Percentiles rank a stretch among this genome's conserved stretches.
Conservation (phyloP, 202 grass and related monocot genomes). For the Dendrocalamus latiflorus region DNA sequence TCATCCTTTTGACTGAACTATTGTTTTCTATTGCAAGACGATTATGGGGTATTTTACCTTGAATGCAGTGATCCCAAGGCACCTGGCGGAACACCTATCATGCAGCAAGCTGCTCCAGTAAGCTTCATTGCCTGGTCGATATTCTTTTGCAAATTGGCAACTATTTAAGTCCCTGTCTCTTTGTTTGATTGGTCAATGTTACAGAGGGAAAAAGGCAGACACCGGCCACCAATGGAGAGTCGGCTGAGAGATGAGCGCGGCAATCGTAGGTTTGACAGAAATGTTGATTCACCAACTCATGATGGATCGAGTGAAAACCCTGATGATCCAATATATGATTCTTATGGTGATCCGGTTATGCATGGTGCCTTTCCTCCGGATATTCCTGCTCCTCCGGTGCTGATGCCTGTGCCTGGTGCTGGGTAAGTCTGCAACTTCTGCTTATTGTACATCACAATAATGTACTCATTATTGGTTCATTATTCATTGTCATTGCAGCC, state of each 20-base stretch:
- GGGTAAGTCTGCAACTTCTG: constrained; percentile 51
- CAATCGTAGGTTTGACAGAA: constrained; percentile 48
- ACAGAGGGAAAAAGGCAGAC: constrained; percentile 62
- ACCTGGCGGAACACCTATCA: constrained; percentile 90
- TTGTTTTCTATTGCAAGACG: constrained; percentile 10
- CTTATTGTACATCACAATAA: neutral
- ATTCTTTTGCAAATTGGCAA: constrained; percentile 16
- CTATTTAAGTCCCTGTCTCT: constrained; percentile 1
- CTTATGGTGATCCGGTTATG: constrained; percentile 56
- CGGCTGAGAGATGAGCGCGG: constrained; percentile 85
- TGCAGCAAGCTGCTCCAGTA: constrained; percentile 91
- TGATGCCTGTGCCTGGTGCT: constrained; percentile 96
- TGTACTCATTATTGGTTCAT: constrained; percentile 3
- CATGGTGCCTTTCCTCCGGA: constrained; percentile 62
- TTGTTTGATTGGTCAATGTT: constrained; percentile 30
- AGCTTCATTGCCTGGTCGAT: constrained; percentile 24
- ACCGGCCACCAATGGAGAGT: constrained; percentile 56
- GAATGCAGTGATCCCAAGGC: constrained; percentile 84
- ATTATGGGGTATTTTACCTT: constrained; percentile 29
- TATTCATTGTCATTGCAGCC: constrained; percentile 40
- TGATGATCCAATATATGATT: constrained; percentile 70
- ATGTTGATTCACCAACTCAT: constrained; percentile 51
- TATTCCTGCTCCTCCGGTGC: constrained; percentile 70
- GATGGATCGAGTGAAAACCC: constrained; percentile 49
- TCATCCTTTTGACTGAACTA: constrained; percentile 10